Evolutionary conservation across 345 rosid genomes (phyloP), one percentile per base, ranked within the genome.

Genomic region (Acer yangbiense): DNA sequence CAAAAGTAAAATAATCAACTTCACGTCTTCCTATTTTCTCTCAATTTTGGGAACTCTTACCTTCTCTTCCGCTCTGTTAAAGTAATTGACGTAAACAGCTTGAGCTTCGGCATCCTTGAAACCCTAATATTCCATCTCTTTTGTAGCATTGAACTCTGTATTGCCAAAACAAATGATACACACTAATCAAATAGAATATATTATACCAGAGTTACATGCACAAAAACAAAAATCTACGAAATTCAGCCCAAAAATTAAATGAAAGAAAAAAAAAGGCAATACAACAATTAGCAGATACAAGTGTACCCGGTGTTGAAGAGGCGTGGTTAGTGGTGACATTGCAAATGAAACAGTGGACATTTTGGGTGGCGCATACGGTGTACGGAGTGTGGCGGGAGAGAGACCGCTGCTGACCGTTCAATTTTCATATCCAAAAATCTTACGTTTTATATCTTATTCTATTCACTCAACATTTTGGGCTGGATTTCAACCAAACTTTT

Each of bases 401-500:
- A 39, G 55, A 35, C 16, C 18, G 11, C 74, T 73, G 68, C 73
- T 70, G 77, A 79, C 86, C 86, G 82, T 79, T 86, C 85, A 86
- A 80, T 75, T 76, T 74, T 73, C 16, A 70, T 48, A 54, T 69
- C 79, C 69, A 68, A 76, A 83, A 44, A 55, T 23, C 57, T 10
- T n/a, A 21, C 64, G 0, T 20, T 57, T 14, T 20, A 60, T 35
- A 35, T 35, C 39, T 35, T 35, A 4, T 35, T 35, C 39, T 35
- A 4, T 32, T 32, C 35, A 32, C 35, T 3, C 35, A 25, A 4
- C 39, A 4, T 35, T 35, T 35, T 35, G 39, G 39, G 7, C 43
- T 50, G 69, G 77, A 21, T 39, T 29, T 17, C 7, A 23, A 21
- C 9, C 2, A 2, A 3, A 3, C 1, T 13, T 13, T 13, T 50